Percentiles rank a stretch among this genome's conserved stretches.
Evolutionary conservation across 768 basidiomycete species (phyloP).

Genomic region (Cubamyces lactineus): DNA sequence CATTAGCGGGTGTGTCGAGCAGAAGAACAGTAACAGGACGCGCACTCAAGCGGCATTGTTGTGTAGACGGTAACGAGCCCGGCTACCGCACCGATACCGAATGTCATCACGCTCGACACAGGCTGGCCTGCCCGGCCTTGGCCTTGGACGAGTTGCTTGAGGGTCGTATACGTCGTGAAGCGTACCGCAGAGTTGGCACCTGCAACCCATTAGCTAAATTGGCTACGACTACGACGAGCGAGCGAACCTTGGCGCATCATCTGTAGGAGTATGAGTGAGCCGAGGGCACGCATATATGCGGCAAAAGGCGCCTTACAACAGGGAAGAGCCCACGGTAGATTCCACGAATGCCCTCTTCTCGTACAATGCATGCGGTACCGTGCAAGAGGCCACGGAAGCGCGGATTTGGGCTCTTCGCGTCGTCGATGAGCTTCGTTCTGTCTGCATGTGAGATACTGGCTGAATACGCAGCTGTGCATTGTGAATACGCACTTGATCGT

Average conservation of each 20-base stretch:
- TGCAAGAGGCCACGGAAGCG: slow-evolving; percentile 87
- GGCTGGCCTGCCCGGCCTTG: slow-evolving; percentile 80
- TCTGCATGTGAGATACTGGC: neutral
- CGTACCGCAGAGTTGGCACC: slow-evolving; percentile 91
- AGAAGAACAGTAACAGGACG: slow-evolving; percentile 18
- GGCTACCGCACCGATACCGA: slow-evolving; percentile 91
- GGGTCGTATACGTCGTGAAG: slow-evolving; percentile 92
- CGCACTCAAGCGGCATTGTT: slow-evolving; percentile 83
- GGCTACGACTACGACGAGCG: no score
- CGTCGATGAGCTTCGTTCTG: slow-evolving; percentile 97
- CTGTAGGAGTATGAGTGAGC: slow-evolving; percentile 41
- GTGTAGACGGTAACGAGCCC: slow-evolving; percentile 94
- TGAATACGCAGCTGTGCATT: neutral
- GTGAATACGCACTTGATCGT: slow-evolving; percentile 80
- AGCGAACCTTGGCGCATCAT: slow-evolving; percentile 88
- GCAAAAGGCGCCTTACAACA: slow-evolving; percentile 60
- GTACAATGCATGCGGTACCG: slow-evolving; percentile 78
- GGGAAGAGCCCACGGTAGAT: slow-evolving; percentile 93
- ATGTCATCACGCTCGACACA: slow-evolving; percentile 86
- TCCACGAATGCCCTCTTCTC: slow-evolving; percentile 82
- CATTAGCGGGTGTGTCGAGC: neutral
- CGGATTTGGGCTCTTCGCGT: slow-evolving; percentile 83
- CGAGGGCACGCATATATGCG: neutral
- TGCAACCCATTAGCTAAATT: neutral
- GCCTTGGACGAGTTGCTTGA: slow-evolving; percentile 93